phyloP scores from a whole-genome alignment of 2,329 filamentous ascomycete species.

The Ophidiomyces ophidiicola region DNA sequence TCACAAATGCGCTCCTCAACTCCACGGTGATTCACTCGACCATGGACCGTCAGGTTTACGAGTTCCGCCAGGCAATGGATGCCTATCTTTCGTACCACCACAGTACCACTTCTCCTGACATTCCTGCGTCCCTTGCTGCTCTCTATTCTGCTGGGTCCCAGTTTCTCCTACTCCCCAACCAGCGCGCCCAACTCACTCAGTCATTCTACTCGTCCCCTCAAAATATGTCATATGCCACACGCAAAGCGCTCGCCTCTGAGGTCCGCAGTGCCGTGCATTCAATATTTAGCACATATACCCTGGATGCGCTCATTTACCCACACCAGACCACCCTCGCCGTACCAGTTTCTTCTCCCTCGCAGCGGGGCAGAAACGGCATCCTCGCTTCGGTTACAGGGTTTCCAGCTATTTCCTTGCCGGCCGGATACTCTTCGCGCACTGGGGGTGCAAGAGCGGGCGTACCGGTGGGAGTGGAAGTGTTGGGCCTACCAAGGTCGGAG shows the following conservation, averaged over 20 bases:
- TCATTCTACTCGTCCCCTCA: constrained; percentile 41
- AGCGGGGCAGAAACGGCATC: constrained; percentile 49
- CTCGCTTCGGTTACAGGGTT: constrained; percentile 43
- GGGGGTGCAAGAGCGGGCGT: constrained; percentile 42
- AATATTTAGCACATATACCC: constrained; percentile 38
- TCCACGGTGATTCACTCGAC: constrained; percentile 36
- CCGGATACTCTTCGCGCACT: constrained; percentile 13
- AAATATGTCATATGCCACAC: constrained; percentile 39
- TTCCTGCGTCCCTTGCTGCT: constrained; percentile 40
- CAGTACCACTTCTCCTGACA: constrained; percentile 33
- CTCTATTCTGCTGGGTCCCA: constrained; percentile 36
- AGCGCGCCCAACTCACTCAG: constrained; percentile 45
- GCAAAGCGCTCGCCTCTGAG: constrained; percentile 39
- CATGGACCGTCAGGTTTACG: constrained; percentile 50
- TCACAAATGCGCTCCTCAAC: constrained; percentile 41
- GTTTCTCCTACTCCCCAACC: constrained; percentile 49
- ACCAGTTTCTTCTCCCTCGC: constrained; percentile 43
- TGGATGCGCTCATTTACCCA: constrained; percentile 52
- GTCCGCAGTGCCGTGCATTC: constrained; percentile 41
- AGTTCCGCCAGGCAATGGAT: constrained; percentile 46
- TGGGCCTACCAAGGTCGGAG: constrained; percentile 47
- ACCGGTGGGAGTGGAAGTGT: constrained; percentile 53
- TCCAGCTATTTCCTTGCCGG: constrained; percentile 38
- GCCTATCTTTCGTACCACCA: constrained; percentile 40
- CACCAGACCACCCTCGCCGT: constrained; percentile 54